phyloP scores from a whole-genome alignment of 495 filamentous ascomycete genomes.

The Hypoxylon subgilvum region DNA sequence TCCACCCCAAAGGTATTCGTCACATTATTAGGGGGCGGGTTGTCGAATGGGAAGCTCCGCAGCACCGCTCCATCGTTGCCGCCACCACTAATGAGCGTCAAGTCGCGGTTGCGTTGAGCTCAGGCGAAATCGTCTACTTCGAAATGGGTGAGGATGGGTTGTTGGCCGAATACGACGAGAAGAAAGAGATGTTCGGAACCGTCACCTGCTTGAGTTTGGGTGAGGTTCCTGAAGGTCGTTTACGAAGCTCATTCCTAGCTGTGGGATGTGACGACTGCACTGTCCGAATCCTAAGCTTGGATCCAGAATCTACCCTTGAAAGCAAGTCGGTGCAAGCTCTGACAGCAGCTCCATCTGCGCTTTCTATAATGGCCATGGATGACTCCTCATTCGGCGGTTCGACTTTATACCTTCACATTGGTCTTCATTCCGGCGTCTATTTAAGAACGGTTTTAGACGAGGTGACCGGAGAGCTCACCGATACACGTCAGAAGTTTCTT shows the following conservation, averaged over 20 bases:
- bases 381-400: slow-evolving; percentile 76
- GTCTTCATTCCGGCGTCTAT: slow-evolving; percentile 93
- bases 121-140: slow-evolving; percentile 96
- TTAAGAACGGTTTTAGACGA: slow-evolving; percentile 92
- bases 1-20: slow-evolving; percentile 92
- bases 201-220: slow-evolving; percentile 92
- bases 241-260: slow-evolving; percentile 86
- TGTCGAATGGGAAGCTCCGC: slow-evolving; percentile 92
- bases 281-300: slow-evolving; percentile 87
- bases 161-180: slow-evolving; percentile 92
- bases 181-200: slow-evolving; percentile 93
- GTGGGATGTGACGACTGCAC: slow-evolving; percentile 97
- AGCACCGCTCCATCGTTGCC: slow-evolving; percentile 94
- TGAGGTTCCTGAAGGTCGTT: slow-evolving; percentile 86
- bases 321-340: slow-evolving; percentile 92
- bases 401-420: slow-evolving; percentile 92
- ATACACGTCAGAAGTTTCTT: slow-evolving; percentile 91
- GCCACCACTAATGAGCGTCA: slow-evolving; percentile 92
- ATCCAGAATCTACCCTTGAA: slow-evolving; percentile 87
- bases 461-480: slow-evolving; percentile 89
- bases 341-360: slow-evolving; percentile 83
- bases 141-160: slow-evolving; percentile 92
- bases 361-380: slow-evolving; percentile 93
- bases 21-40: slow-evolving; percentile 84
- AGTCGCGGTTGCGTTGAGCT: slow-evolving; percentile 90